phyloP scores from a whole-genome alignment of 495 filamentous ascomycete genomes.

The Neurospora sp. region DNA sequence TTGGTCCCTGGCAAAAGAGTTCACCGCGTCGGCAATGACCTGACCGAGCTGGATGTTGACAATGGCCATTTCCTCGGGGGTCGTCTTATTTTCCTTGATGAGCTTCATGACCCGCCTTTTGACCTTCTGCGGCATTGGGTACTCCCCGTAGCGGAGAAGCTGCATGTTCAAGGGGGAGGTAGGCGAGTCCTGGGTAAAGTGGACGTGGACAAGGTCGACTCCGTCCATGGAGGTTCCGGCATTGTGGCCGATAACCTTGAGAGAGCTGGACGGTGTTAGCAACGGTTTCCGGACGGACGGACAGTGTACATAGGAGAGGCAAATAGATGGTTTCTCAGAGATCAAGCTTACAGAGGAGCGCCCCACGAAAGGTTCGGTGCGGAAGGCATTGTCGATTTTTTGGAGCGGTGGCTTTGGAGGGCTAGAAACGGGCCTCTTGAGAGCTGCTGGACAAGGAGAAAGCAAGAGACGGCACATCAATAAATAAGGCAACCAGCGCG shows the following conservation, averaged over 20 bases:
- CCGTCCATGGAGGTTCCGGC: background rate
- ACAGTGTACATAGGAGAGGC: background rate
- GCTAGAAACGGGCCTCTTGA: background rate
- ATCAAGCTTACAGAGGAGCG: background rate
- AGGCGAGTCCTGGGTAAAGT: background rate
- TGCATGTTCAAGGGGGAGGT: background rate
- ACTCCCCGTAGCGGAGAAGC: background rate
- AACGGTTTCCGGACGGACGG: background rate
- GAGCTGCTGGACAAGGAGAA: background rate
- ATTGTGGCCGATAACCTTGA: background rate
- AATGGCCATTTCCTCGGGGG: background rate
- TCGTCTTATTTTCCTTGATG: background rate
- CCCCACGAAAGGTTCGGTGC: background rate
- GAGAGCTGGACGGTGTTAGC: background rate
- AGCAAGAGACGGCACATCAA: background rate
- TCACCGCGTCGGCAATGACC: background rate
- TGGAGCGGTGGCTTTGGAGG: background rate
- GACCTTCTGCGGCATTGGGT: background rate
- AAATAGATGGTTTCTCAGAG: background rate
- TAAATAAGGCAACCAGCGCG: background rate
- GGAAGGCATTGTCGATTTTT: background rate
- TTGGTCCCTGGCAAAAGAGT: background rate
- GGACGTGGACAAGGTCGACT: background rate
- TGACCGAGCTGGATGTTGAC: background rate
- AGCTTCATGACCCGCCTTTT: background rate